Evolutionary conservation across 1,139 yeast genomes (phyloP).

Genomic region (Geotrichum histeridarum): DNA sequence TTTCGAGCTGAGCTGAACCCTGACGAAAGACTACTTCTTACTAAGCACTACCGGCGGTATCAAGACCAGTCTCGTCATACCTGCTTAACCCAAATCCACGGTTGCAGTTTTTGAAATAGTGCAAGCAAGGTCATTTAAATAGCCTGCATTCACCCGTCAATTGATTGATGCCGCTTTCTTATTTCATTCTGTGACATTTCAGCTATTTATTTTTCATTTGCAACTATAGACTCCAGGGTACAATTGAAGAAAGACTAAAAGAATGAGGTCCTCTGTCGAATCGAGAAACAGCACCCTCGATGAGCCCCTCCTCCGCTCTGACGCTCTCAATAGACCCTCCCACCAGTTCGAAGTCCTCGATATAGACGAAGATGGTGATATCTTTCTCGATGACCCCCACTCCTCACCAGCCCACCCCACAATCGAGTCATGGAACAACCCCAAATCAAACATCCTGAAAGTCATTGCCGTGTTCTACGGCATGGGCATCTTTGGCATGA

Average conservation of each 20-base stretch:
- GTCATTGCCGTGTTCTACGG: conserved; percentile 28
- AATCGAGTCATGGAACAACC: conserved; percentile 13
- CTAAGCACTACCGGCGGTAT: too few relatives aligned
- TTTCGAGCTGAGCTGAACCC: too few relatives aligned
- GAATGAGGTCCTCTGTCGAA: too few relatives aligned
- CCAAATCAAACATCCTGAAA: conserved; percentile 16
- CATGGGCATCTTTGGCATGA: conserved; percentile 33
- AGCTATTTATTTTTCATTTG: not conserved
- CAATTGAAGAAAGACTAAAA: too few relatives aligned
- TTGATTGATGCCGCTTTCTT: too few relatives aligned
- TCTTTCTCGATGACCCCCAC: not conserved
- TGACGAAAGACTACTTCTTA: too few relatives aligned
- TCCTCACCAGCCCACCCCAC: not conserved
- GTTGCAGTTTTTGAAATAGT: too few relatives aligned
- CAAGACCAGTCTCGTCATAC: too few relatives aligned
- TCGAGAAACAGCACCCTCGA: not conserved
- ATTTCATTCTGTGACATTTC: not conserved
- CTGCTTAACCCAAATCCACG: too few relatives aligned
- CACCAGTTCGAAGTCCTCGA: not conserved
- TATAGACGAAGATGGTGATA: not conserved
- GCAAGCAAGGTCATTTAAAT: too few relatives aligned
- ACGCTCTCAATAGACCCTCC: not conserved
- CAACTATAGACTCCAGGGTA: too few relatives aligned
- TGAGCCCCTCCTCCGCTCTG: not conserved
- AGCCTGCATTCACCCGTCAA: too few relatives aligned